These are phyloP conservation scores for Nectriaceae sp. DNA, from an alignment of 2,329 filamentous ascomycete species.

Conservation along the genomic window DNA sequence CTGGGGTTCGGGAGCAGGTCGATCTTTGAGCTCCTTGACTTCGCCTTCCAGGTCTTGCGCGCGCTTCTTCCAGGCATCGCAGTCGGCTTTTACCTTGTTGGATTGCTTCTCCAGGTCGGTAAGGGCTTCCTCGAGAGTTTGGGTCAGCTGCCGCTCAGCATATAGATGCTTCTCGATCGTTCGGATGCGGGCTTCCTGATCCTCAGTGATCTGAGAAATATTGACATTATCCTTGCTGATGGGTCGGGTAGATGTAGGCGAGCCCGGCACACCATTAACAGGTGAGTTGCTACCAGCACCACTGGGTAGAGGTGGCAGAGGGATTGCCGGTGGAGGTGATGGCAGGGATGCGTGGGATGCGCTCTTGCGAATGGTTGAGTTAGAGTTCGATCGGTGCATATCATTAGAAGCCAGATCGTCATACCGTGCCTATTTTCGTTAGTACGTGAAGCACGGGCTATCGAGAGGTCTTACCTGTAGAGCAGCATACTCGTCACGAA, in stretches of 20 bases:
- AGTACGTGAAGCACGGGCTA: conserved; percentile 16
- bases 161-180: conserved; percentile 96
- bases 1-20: conserved; percentile 44
- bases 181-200: conserved; percentile 91
- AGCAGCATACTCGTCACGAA: conserved; percentile 69
- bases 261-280: conserved; percentile 45
- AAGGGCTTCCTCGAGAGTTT: conserved; percentile 91
- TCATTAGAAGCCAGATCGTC: conserved; percentile 48
- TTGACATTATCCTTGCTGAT: conserved; percentile 73
- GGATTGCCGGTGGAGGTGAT: conserved; percentile 92
- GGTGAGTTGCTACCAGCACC: conserved; percentile 47
- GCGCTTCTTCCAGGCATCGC: conserved; percentile 88
- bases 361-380: conserved; percentile 80
- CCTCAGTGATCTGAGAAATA: conserved; percentile 81
- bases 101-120: conserved; percentile 90
- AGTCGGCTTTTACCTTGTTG: conserved; percentile 88
- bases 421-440: conserved; percentile 57
- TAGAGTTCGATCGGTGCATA: conserved; percentile 61
- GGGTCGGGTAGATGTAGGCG: conserved; percentile 64
- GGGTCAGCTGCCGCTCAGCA: conserved; percentile 94
- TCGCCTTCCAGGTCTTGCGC: conserved; percentile 73
- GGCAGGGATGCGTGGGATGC: conserved; percentile 80
- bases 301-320: conserved; percentile 85
- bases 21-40: conserved; percentile 64
- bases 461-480: conserved; percentile 70